Conservation (phyloP, 1,139 yeast genomes). For the Yamadazyma atlantica region DNA sequence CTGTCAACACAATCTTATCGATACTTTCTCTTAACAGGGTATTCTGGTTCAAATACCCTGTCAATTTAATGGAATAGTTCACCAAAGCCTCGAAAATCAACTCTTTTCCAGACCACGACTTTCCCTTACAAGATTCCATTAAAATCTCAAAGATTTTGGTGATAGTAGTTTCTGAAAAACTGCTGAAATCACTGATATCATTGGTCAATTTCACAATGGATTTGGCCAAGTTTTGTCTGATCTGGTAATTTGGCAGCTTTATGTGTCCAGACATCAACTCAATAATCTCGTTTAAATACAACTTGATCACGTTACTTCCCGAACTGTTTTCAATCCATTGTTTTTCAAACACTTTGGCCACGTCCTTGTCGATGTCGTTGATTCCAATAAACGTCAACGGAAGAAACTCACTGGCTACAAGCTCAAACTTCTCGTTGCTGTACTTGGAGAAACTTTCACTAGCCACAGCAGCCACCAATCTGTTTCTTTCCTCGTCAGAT, state of each 20-base stretch:
- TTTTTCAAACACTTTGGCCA: constrained; percentile 50
- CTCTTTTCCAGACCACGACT: constrained; percentile 91
- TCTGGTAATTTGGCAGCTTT: constrained; percentile 57
- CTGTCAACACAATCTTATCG: constrained; percentile 50
- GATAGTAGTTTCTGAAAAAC: constrained; percentile 24
- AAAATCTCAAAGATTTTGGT: constrained; percentile 52
- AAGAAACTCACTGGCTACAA: constrained; percentile 62
- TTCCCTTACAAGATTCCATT: constrained; percentile 66
- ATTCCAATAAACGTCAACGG: constrained; percentile 82
- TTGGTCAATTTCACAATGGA: constrained; percentile 65
- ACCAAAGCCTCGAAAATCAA: constrained; percentile 69
- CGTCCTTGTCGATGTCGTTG: constrained; percentile 57
- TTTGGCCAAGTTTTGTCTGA: constrained; percentile 71
- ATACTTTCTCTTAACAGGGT: constrained; percentile 30
- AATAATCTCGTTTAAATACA: constrained; percentile 74
- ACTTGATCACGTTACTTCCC: constrained; percentile 62
- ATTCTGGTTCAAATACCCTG: constrained; percentile 25
- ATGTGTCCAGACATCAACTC: constrained; percentile 50
- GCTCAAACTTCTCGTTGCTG: constrained; percentile 70
- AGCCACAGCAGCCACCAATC: constrained; percentile 60
- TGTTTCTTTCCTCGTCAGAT: constrained; percentile 46
- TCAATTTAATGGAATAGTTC: constrained; percentile 50
- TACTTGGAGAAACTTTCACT: constrained; percentile 68
- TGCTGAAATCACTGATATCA: constrained; percentile 33
- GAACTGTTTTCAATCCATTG: constrained; percentile 85